Base-by-base conservation (phyloP, 176 grass and related monocot genomes). In the Calamus simplicifolius region DNA sequence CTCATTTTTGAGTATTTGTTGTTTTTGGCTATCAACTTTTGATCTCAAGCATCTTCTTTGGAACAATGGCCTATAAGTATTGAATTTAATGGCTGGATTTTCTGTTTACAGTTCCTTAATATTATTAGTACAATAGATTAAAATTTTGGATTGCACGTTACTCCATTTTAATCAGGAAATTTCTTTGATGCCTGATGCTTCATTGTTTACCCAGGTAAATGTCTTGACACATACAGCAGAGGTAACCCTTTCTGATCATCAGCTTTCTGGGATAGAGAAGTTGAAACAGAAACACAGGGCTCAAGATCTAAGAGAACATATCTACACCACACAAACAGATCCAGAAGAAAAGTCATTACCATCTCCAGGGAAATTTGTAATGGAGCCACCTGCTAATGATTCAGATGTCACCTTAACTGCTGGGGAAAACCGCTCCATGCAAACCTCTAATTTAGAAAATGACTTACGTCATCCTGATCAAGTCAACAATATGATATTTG, bases 161-260 rank as follows among this genome's bases (percentile, higher is more conserved):
- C 35, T 43, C 10, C 35, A 43, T 43, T 43, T 43, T 43, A 12
- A 43, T 13, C 8, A 43, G 10, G 6, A 3, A n/a, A 28, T 8
- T 19, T 5, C 49, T 21, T 18, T 57, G 4, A 69, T 69, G 28
- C 13, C 6, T 26, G 19, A 31, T 57, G n/a, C 57, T 58, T 6
- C 64, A 16, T 81, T 35, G 25, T 64, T 12, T 73, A 19, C 56
- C 51, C 65, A 95, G 89, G 85, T 95, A 28, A 89, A 95, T 62
- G 74, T 95, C 63, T 80, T 86, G 43, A 89, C 71, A 25, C 90
- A 89, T 79, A 81, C 73, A 38, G 26, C 71, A 35, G 90, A 95
- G 21, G 70, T 70, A 30, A 16, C 63, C 21, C 51, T 31, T 76
- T 16, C 4, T 21, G 18, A 54, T 28, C 6, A 69, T 52, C 68